These are phyloP conservation scores for Flaveria sonorensis DNA, from an alignment of 129 eudicot genomes.

Conservation along the genomic window DNA sequence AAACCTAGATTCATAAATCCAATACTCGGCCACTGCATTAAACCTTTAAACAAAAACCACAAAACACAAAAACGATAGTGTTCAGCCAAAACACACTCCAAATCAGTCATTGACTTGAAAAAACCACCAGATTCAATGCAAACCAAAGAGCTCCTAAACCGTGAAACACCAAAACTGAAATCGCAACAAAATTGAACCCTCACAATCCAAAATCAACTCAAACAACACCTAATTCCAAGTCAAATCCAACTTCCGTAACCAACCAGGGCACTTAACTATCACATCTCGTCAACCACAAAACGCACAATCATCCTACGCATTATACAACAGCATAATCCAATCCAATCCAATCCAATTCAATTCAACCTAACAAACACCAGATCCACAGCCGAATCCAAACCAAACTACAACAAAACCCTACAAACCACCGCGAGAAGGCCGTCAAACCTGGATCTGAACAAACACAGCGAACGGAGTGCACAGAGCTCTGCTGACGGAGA, in stretches of 20 bases:
- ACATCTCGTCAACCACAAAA: neutral
- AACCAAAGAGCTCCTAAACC: neutral
- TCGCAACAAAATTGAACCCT: neutral
- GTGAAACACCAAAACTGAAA: neutral
- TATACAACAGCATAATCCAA: neutral
- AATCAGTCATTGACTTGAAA: neutral
- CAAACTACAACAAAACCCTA: too few relatives aligned
- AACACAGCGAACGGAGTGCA: slow-evolving; percentile 60
- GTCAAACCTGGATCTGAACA: slow-evolving; percentile 87
- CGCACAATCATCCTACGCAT: neutral
- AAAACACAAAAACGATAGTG: neutral
- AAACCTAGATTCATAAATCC: slow-evolving; percentile 12
- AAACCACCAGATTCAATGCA: neutral
- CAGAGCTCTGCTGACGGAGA: slow-evolving; percentile 66
- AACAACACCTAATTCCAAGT: slow-evolving; percentile 15
- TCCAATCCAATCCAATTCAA: neutral
- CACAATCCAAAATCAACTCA: slow-evolving; percentile 5
- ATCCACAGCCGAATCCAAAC: slow-evolving; percentile 9
- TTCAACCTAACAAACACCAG: slow-evolving; percentile 12
- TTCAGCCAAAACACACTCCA: neutral
- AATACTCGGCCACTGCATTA: neutral
- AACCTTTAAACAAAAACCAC: slow-evolving; percentile 19
- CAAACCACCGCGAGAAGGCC: neutral
- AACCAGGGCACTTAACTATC: neutral
- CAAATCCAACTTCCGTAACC: slow-evolving; percentile 4